Percentiles rank a stretch among this genome's conserved stretches.
Conservation (phyloP, 805 yeast species). For the Saccharomyces jurei region DNA sequence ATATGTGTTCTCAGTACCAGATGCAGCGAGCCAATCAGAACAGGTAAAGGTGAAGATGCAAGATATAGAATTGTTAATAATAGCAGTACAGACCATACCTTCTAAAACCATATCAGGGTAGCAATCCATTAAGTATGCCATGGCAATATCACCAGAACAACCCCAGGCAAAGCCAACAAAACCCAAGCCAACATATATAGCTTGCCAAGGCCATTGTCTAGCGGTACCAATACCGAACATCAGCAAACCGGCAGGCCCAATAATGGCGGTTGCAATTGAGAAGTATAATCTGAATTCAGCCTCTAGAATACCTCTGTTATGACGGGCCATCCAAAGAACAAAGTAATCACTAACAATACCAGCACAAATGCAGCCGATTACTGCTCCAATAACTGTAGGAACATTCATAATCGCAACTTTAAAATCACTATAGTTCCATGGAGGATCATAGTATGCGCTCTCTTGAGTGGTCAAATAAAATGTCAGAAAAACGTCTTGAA, state of each 20-base stretch:
- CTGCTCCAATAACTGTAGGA: conserved; percentile 59
- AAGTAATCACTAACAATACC: conserved; percentile 53
- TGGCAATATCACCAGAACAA: conserved; percentile 62
- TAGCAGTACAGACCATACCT: conserved; percentile 61
- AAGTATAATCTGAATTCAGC: conserved; percentile 60
- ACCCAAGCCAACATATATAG: conserved; percentile 53
- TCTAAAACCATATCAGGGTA: conserved; percentile 64
- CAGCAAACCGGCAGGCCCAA: conserved; percentile 55
- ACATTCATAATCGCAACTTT: conserved; percentile 72
- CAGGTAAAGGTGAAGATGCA: conserved; percentile 62
- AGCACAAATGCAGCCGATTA: conserved; percentile 58
- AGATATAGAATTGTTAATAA: conserved; percentile 57
- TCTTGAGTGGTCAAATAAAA: conserved; percentile 71
- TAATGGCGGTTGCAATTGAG: conserved; percentile 44
- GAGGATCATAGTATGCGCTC: conserved; percentile 53
- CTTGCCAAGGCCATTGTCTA: conserved; percentile 43
- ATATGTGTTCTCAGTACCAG: conserved; percentile 52
- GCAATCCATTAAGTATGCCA: conserved; percentile 59
- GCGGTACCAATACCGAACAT: conserved; percentile 63
- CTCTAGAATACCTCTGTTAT: conserved; percentile 53
- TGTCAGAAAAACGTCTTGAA: conserved; percentile 68
- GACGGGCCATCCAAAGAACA: conserved; percentile 52
- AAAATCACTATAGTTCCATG: conserved; percentile 56
- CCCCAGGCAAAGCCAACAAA: conserved; percentile 65
- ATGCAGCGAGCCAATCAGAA: conserved; percentile 48